Percentiles rank a stretch among this genome's conserved stretches.
phyloP scores from a whole-genome alignment of 192 early-diverging fungal species.

The Endogone sp. region DNA sequence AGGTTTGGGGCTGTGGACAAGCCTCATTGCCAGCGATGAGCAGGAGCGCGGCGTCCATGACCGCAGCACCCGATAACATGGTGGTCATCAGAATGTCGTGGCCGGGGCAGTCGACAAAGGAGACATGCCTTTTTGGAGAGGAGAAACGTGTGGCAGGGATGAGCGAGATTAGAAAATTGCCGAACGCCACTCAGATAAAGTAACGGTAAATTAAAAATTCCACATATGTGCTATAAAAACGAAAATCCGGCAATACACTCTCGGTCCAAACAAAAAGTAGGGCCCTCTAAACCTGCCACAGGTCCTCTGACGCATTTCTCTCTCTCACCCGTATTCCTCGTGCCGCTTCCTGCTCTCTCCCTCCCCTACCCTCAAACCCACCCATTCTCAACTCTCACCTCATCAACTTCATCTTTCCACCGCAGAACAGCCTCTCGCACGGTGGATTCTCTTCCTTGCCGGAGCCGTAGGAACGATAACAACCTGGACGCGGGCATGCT shows the following conservation, averaged over 20 bases:
- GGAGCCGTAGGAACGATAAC: slow-evolving; percentile 86
- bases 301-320: no score
- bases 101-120: slow-evolving; percentile 97
- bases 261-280: no score
- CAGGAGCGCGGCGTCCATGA: slow-evolving; percentile 98
- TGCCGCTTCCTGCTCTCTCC: no score
- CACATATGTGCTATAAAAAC: no score
- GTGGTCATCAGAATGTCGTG: slow-evolving; percentile 99
- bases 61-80: slow-evolving; percentile 98
- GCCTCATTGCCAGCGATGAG: slow-evolving; percentile 98
- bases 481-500: slow-evolving; percentile 92
- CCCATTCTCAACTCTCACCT: slow-evolving; percentile 48
- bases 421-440: slow-evolving; percentile 85
- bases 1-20: slow-evolving; percentile 98
- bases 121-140: slow-evolving; percentile 71
- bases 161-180: no score
- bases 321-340: no score
- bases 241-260: slow-evolving; percentile 1
- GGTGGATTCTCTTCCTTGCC: slow-evolving; percentile 82
- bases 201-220: neutral
- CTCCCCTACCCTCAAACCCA: no score
- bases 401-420: slow-evolving; percentile 80
- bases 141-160: slow-evolving; percentile 1
- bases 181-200: no score
- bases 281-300: no score